Evolutionary conservation across 106 monocot species (phyloP).

Genomic region (Acanthochlamys bracteata): DNA sequence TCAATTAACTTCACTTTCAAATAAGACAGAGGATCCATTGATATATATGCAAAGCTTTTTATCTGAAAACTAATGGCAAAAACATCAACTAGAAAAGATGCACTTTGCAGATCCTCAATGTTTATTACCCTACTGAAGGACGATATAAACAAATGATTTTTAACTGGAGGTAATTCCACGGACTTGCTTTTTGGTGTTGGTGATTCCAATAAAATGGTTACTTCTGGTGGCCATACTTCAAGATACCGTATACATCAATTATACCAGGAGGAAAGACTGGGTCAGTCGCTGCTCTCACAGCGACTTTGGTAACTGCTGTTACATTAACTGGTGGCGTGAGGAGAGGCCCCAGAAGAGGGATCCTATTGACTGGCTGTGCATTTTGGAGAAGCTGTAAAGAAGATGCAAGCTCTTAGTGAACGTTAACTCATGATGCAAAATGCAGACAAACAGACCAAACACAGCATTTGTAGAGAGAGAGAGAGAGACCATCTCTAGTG

Average conservation of each 20-base stretch:
- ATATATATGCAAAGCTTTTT: too few relatives aligned
- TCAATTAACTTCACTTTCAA: too few relatives aligned
- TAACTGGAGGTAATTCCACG: background rate
- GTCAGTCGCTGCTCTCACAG: slow-evolving; percentile 86
- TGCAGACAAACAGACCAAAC: too few relatives aligned
- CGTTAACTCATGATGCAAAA: too few relatives aligned
- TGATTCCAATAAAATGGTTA: slow-evolving; percentile 3
- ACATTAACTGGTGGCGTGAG: slow-evolving; percentile 81
- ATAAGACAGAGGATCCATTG: too few relatives aligned
- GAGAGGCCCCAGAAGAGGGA: slow-evolving; percentile 71
- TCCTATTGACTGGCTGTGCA: slow-evolving; percentile 53
- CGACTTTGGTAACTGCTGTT: slow-evolving; percentile 59
- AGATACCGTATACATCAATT: slow-evolving; percentile 80
- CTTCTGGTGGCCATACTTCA: slow-evolving; percentile 42
- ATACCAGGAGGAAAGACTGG: slow-evolving; percentile 85
- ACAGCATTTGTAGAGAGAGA: background rate
- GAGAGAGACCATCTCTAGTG: slow-evolving; percentile 65
- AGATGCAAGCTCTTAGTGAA: background rate
- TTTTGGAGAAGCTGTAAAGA: slow-evolving; percentile 54
- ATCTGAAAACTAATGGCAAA: too few relatives aligned
- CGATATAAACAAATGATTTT: too few relatives aligned
- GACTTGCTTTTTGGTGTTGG: background rate
- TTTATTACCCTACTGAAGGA: too few relatives aligned
- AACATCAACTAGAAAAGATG: too few relatives aligned
- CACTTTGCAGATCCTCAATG: too few relatives aligned